A percentile compares a stretch with the other conserved stretches of the same genome.
phyloP scores from a whole-genome alignment of 1,284 basidiomycete genomes.

The Agroathelia rolfsii region DNA sequence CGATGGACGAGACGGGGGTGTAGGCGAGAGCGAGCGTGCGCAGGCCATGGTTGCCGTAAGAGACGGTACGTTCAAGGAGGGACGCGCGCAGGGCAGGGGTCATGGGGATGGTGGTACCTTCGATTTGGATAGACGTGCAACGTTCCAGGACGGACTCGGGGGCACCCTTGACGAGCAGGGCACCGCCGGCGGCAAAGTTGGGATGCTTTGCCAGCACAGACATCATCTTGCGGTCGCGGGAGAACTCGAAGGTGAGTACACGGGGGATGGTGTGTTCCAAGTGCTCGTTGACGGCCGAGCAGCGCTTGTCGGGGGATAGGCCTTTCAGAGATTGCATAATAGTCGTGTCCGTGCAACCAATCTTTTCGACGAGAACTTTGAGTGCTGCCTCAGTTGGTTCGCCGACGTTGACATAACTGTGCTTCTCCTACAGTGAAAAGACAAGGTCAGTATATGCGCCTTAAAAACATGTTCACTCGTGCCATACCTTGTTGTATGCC shows the following conservation, averaged over 20 bases:
- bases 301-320: slow-evolving; percentile 56
- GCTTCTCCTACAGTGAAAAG: slow-evolving; percentile 59
- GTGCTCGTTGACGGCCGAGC: slow-evolving; percentile 77
- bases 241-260: slow-evolving; percentile 92
- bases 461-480: slow-evolving; percentile 1
- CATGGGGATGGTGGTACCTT: slow-evolving; percentile 58
- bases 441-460: slow-evolving; percentile 12
- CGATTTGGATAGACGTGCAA: slow-evolving; percentile 66
- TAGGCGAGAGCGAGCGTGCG: slow-evolving; percentile 90
- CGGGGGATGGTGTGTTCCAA: slow-evolving; percentile 70
- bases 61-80: slow-evolving; percentile 56
- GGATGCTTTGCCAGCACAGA: slow-evolving; percentile 82
- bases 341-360: slow-evolving; percentile 50
- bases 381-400: slow-evolving; percentile 97
- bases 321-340: slow-evolving; percentile 46
- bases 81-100: slow-evolving; percentile 49
- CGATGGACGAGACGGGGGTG: slow-evolving; percentile 67
- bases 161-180: slow-evolving; percentile 89
- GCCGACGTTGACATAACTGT: slow-evolving; percentile 76
- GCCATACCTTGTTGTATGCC: slow-evolving; percentile 67
- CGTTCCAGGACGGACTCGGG: slow-evolving; percentile 91
- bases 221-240: slow-evolving; percentile 98
- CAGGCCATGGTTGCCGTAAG: slow-evolving; percentile 77
- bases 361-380: slow-evolving; percentile 89
- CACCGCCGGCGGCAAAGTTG: slow-evolving; percentile 47